Conservation (phyloP, 768 basidiomycete species). For the Clitopilus passeckerianus region DNA sequence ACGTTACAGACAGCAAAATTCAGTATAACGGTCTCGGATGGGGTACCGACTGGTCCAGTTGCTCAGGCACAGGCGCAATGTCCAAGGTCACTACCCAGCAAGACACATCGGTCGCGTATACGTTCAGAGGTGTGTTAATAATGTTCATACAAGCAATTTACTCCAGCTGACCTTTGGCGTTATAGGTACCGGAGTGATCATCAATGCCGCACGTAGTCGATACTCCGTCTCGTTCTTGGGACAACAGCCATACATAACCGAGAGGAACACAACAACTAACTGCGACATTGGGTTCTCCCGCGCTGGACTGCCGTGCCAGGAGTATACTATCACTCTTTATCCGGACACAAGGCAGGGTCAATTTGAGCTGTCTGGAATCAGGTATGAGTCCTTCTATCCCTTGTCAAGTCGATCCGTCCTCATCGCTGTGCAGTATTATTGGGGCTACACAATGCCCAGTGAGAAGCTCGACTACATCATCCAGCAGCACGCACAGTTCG, state of each 20-base stretch:
- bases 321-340: neutral
- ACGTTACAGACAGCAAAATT: neutral
- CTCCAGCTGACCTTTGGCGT: neutral
- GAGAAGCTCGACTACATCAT: neutral
- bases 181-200: constrained; percentile 1
- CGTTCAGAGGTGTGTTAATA: neutral
- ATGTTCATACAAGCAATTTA: neutral
- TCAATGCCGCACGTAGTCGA: constrained; percentile 1
- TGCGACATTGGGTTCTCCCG: constrained; percentile 5
- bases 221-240: constrained; percentile 1
- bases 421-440: neutral
- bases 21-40: neutral
- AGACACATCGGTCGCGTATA: neutral
- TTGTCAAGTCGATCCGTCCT: neutral
- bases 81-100: neutral
- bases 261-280: neutral
- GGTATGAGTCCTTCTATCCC: neutral
- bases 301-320: neutral
- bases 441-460: neutral
- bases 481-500: neutral
- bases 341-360: neutral
- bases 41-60: neutral
- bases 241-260: neutral
- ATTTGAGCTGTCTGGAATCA: neutral
- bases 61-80: neutral